Percentiles rank a stretch among this genome's conserved stretches.
Evolutionary conservation across 108 stramenopile genomes (phyloP).

Genomic region (Mayamaea pseudoterrestris): DNA sequence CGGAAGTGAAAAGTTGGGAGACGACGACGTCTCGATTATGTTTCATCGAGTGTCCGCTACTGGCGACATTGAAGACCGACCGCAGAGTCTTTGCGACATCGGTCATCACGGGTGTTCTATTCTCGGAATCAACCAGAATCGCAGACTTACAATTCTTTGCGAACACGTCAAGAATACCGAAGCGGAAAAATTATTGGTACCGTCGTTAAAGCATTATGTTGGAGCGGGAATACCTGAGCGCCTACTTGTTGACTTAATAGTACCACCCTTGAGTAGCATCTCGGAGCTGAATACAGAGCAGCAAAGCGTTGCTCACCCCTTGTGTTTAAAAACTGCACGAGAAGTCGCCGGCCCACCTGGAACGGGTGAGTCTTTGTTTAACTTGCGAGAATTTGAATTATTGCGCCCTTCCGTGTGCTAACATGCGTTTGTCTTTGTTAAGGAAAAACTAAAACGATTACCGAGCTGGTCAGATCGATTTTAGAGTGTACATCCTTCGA

Average conservation of each 20-base stretch:
- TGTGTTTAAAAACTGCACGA: slow-evolving; percentile 26
- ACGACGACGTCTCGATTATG: background rate
- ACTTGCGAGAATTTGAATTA: too few relatives aligned
- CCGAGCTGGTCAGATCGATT: slow-evolving; percentile 28
- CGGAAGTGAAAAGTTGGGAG: background rate
- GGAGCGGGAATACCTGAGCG: slow-evolving; percentile 11
- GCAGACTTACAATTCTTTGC: slow-evolving; percentile 18
- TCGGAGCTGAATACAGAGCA: slow-evolving; percentile 24
- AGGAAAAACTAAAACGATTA: slow-evolving; percentile 40
- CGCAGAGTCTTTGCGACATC: background rate
- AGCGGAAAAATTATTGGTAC: too few relatives aligned
- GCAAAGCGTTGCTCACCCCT: slow-evolving; percentile 28
- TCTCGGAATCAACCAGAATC: slow-evolving; percentile 28
- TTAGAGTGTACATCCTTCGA: slow-evolving; percentile 24
- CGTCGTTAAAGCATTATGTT: slow-evolving; percentile 23
- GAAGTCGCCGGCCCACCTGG: slow-evolving; percentile 45
- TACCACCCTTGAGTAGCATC: slow-evolving; percentile 14
- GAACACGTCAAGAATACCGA: too few relatives aligned
- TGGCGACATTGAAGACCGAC: background rate
- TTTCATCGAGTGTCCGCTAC: background rate
- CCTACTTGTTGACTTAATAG: slow-evolving; percentile 11
- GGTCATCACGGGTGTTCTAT: slow-evolving; percentile 2
- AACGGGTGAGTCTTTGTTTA: too few relatives aligned
- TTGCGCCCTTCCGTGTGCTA: too few relatives aligned
- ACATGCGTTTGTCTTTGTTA: too few relatives aligned